Evolutionary conservation across 768 basidiomycete genomes (phyloP), one percentile per base, ranked within the genome.

Genomic region (Auriscalpium orientale): DNA sequence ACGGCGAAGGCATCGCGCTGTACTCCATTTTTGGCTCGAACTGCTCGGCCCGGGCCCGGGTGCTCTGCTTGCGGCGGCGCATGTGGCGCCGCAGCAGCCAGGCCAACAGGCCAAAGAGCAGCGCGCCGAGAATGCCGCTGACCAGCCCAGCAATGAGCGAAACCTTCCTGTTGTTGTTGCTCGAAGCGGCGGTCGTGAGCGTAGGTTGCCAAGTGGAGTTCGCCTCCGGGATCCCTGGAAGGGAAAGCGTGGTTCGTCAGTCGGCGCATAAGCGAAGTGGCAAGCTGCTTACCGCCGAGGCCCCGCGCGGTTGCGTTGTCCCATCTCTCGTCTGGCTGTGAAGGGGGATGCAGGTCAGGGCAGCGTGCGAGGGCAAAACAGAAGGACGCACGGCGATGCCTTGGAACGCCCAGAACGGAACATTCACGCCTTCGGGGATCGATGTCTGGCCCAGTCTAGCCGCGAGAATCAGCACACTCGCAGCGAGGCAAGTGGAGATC

Each of bases 381-480:
- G 48, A 2, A 9, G n/a, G 5, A 54, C 53, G 18, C 43, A 58
- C 57, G 18, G 53, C 12, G n/a, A 58, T 34, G 13, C 36, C 44
- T 21, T 53, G 20, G 36, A 54, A 58, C 12, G 53, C 57, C 57
- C 57, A 58, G 13, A 45, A 46, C 9, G 57, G 53, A 18, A 58
- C 53, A 13, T 33, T 46, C 18, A 53, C 54, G 18, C 20, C 4
- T 12, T 36, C 45, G 4, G 20, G 16, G 28, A 58, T 58, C 11
- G 1, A 1, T 5, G 28, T 28, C 4, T 28, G 28, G 28, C 28
- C 28, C 28, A 28, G 16, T 2, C 28, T 28, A 28, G 7, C 2
- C 28, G 4, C 28, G 1, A 8, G 8, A 43, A 13, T 13, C 15
- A 43, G 18, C 18, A 13, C 13, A 5, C 40, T 43, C 40, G 15